A percentile compares a stretch with the other conserved stretches of the same genome.
Conservation (phyloP, 148 eudicot species). For the Fagopyrum tataricum region DNA sequence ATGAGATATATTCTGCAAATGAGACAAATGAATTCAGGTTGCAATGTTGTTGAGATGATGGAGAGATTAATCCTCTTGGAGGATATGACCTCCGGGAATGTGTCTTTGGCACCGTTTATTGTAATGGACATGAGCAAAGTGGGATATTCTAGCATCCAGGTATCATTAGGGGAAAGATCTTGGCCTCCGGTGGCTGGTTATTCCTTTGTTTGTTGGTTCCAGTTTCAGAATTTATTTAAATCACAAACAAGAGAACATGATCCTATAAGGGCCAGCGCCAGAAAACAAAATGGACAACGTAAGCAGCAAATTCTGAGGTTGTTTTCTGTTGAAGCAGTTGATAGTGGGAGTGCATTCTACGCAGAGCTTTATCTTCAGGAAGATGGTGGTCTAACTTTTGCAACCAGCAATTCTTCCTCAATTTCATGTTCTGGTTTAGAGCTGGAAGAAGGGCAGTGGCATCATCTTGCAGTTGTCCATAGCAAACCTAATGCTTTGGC, state of each 20-base stretch:
- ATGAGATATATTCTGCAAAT: slow-evolving; percentile 72
- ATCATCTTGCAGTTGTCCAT: slow-evolving; percentile 97
- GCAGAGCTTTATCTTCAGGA: slow-evolving; percentile 92
- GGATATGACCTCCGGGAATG: slow-evolving; percentile 67
- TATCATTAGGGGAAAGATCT: slow-evolving; percentile 91
- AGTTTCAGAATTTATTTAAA: slow-evolving; percentile 64
- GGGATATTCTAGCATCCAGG: slow-evolving; percentile 94
- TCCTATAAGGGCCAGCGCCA: slow-evolving; percentile 39
- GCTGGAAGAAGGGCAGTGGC: slow-evolving; percentile 93
- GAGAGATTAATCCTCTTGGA: slow-evolving; percentile 73
- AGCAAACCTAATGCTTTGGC: slow-evolving; percentile 99
- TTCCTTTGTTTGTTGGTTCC: slow-evolving; percentile 99
- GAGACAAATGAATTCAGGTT: slow-evolving; percentile 65
- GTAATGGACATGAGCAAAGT: slow-evolving; percentile 95
- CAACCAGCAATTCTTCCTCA: slow-evolving; percentile 85
- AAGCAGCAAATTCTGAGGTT: slow-evolving; percentile 60
- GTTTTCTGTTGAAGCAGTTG: slow-evolving; percentile 86
- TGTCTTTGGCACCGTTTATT: slow-evolving; percentile 85
- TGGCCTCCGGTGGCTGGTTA: slow-evolving; percentile 99
- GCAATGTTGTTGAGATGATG: slow-evolving; percentile 79
- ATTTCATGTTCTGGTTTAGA: slow-evolving; percentile 83
- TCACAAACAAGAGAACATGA: slow-evolving; percentile 52
- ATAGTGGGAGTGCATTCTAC: slow-evolving; percentile 59
- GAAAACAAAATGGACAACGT: slow-evolving; percentile 37
- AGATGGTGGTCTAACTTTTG: slow-evolving; percentile 83